Evolutionary conservation across 78 protist species (phyloP).

Genomic region (Dictyostelium citrinum): DNA sequence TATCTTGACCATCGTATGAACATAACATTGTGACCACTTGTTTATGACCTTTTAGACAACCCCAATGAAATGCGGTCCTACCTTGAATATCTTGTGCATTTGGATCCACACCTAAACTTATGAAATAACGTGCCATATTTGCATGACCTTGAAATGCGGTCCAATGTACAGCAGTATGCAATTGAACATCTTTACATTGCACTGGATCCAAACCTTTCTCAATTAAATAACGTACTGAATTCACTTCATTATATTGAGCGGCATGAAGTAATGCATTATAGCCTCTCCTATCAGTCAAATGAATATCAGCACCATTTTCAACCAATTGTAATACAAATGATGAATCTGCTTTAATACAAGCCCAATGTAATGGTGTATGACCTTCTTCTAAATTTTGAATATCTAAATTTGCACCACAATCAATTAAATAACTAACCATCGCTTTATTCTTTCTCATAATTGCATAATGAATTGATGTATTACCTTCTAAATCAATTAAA

Average conservation of each 20-base stretch:
- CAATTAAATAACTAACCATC: conserved; percentile 64
- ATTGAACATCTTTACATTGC: conserved; percentile 38
- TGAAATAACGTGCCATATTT: conserved; percentile 30
- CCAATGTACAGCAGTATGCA: conserved; percentile 78
- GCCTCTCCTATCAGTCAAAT: conserved; percentile 39
- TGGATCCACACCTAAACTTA: conserved; percentile 40
- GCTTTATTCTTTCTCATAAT: conserved; percentile 26
- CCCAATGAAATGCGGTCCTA: conserved; percentile 80
- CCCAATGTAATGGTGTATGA: conserved; percentile 78
- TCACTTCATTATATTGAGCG: conserved; percentile 49
- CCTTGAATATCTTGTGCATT: conserved; percentile 27
- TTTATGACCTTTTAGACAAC: conserved; percentile 61
- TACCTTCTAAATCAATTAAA: conserved; percentile 48
- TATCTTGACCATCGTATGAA: not conserved
- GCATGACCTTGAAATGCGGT: conserved; percentile 80
- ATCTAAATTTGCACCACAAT: conserved; percentile 40
- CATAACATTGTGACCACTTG: conserved; percentile 21
- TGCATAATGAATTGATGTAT: conserved; percentile 77
- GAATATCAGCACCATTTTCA: conserved; percentile 55
- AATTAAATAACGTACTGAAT: conserved; percentile 24
- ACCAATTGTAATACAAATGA: conserved; percentile 29
- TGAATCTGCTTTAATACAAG: conserved; percentile 43
- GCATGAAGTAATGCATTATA: conserved; percentile 67
- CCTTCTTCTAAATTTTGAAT: conserved; percentile 36
- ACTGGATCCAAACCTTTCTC: conserved; percentile 45